A percentile compares a stretch with the other conserved stretches of the same genome.
phyloP scores from a whole-genome alignment of 1,284 basidiomycete genomes.

The Irpex rosettiformis region DNA sequence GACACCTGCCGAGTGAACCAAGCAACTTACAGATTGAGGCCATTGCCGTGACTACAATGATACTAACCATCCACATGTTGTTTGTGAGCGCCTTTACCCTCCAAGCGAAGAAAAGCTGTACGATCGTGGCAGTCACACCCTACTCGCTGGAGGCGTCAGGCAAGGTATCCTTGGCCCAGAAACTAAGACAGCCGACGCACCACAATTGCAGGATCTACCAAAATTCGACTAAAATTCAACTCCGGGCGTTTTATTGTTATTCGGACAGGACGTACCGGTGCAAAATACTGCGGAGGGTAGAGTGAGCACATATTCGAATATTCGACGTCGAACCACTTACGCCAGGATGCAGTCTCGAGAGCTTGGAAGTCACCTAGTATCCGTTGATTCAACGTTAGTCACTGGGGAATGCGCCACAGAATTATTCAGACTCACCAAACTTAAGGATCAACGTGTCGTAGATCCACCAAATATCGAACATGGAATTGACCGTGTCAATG shows the following conservation, averaged over 20 bases:
- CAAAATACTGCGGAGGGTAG: neutral
- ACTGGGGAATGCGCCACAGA: neutral
- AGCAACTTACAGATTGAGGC: slow-evolving; percentile 26
- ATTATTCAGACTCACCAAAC: slow-evolving; percentile 28
- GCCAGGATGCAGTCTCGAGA: slow-evolving; percentile 27
- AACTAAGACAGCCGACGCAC: slow-evolving; percentile 1
- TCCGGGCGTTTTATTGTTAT: slow-evolving; percentile 18
- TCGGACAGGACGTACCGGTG: slow-evolving; percentile 18
- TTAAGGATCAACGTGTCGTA: slow-evolving; percentile 34
- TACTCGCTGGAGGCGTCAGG: slow-evolving; percentile 13
- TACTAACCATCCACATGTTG: slow-evolving; percentile 24
- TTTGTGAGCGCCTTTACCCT: slow-evolving; percentile 36
- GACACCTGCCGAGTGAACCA: neutral
- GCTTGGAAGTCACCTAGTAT: slow-evolving; percentile 21
- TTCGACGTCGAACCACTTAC: slow-evolving; percentile 15
- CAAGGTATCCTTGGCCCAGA: neutral
- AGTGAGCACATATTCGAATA: neutral
- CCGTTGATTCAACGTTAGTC: neutral
- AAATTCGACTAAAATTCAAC: neutral
- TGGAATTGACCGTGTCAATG: slow-evolving; percentile 36
- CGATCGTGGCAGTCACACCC: slow-evolving; percentile 38
- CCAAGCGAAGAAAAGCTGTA: slow-evolving; percentile 42
- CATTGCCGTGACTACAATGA: slow-evolving; percentile 25
- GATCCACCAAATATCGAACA: slow-evolving; percentile 35
- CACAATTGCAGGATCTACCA: slow-evolving; percentile 30